Evolutionary conservation across 73 alveolate species (phyloP).

Genomic region (Paramecium sonneborni): DNA sequence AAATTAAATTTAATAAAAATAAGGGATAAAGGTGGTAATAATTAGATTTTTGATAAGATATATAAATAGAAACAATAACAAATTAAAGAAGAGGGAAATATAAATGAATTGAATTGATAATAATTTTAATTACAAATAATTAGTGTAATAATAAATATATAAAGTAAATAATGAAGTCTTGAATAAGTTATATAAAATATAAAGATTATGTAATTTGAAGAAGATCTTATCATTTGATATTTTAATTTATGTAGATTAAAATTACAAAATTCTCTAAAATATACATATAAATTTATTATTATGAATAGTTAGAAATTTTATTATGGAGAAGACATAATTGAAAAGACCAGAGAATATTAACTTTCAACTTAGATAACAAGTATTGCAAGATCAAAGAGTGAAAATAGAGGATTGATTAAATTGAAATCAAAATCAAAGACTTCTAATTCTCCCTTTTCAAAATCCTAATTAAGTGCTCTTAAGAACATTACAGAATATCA

Average conservation of each 20-base stretch:
- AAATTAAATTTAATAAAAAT: too few relatives aligned
- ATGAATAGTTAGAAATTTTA: conserved; percentile 18
- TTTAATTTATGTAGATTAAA: neutral
- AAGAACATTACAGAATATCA: neutral
- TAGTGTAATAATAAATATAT: too few relatives aligned
- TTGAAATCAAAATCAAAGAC: neutral
- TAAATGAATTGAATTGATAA: too few relatives aligned
- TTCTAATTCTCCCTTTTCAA: neutral
- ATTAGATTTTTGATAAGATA: too few relatives aligned
- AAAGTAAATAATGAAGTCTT: too few relatives aligned
- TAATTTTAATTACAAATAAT: too few relatives aligned
- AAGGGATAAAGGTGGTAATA: too few relatives aligned
- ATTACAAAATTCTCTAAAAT: neutral
- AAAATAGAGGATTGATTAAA: neutral
- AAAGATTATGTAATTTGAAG: too few relatives aligned
- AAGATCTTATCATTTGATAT: neutral
- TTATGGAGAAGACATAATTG: conserved; percentile 22
- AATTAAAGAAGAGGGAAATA: too few relatives aligned
- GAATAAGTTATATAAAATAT: too few relatives aligned
- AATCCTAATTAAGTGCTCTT: neutral
- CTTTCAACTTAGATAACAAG: neutral
- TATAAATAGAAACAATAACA: too few relatives aligned
- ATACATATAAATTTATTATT: neutral
- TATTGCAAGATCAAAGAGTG: neutral
- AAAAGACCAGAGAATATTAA: neutral